phyloP scores from a whole-genome alignment of 306 rosid genomes.

The Betula pendula region DNA sequence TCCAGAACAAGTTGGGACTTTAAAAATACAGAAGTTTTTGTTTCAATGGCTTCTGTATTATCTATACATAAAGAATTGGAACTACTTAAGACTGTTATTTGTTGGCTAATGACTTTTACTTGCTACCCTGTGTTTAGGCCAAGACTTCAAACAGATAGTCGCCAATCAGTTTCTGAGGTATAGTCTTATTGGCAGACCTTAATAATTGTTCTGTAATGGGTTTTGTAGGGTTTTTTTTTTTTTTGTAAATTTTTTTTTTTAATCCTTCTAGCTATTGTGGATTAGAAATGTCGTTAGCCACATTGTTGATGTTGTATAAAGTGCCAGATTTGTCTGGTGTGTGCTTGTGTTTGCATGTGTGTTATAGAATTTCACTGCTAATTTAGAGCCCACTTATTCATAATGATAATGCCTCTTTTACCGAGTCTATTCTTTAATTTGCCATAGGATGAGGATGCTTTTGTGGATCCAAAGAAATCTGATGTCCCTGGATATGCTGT shows the following conservation, averaged over 20 bases:
- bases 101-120: constrained; percentile 29
- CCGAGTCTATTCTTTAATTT: constrained; percentile 18
- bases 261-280: background rate
- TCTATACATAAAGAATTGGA: constrained; percentile 20
- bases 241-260: background rate
- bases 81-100: constrained; percentile 16
- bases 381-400: background rate
- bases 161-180: constrained; percentile 47
- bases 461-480: constrained; percentile 50
- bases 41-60: constrained; percentile 10
- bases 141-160: constrained; percentile 39
- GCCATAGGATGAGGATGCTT: constrained; percentile 44
- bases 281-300: background rate
- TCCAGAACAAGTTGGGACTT: background rate
- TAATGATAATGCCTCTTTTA: constrained; percentile 1
- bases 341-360: background rate
- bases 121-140: constrained; percentile 46
- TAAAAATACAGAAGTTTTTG: background rate
- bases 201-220: constrained; percentile 11
- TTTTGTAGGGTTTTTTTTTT: background rate
- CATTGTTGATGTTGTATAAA: background rate
- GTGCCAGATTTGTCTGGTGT: background rate
- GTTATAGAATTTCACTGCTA: constrained; percentile 17
- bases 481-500: constrained; percentile 75
- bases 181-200: constrained; percentile 14